phyloP scores from a whole-genome alignment of 163 green algal genomes.

The Coccomyxa subellipsoidea region DNA sequence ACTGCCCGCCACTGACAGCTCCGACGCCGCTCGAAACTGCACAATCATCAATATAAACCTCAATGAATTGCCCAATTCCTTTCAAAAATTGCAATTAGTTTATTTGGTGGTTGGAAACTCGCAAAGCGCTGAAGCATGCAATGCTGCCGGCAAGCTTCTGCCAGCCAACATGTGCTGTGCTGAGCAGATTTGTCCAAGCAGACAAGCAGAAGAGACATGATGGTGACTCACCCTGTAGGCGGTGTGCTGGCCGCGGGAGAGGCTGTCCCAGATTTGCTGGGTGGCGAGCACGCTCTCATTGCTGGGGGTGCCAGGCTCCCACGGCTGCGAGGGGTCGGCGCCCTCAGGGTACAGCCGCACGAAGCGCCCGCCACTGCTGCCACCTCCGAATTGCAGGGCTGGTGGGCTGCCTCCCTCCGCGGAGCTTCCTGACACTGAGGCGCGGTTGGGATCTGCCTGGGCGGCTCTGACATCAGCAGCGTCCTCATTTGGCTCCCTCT shows the following conservation, averaged over 20 bases:
- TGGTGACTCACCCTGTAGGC: background rate
- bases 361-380: background rate
- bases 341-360: background rate
- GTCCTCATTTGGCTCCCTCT: background rate
- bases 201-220: too few species aligned
- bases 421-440: background rate
- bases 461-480: background rate
- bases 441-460: background rate
- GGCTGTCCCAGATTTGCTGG: background rate
- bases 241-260: background rate
- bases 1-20: conserved; percentile 6
- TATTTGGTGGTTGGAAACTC: background rate
- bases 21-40: background rate
- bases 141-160: too few species aligned
- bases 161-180: too few species aligned
- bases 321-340: background rate
- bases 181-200: too few species aligned
- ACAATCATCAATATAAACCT: too few species aligned
- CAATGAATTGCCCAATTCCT: background rate
- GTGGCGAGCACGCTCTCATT: background rate
- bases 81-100: background rate
- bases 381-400: background rate
- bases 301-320: conserved; percentile 3
- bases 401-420: background rate
- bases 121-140: too few species aligned